Conservation (phyloP, 176 grass and related monocot species). For the Phoenix dactylifera region DNA sequence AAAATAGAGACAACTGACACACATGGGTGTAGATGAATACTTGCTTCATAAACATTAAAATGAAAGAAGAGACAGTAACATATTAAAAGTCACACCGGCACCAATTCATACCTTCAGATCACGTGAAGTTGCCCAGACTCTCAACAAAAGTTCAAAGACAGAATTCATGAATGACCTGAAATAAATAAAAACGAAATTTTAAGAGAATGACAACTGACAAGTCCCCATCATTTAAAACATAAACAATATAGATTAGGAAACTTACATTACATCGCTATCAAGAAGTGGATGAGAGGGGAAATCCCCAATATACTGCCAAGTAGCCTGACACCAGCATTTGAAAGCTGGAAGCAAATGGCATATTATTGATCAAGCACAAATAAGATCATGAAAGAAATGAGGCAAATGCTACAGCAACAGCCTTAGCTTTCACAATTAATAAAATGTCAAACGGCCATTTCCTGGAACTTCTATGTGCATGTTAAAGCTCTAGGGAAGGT, state of each 20-base stretch:
- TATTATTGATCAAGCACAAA: no score
- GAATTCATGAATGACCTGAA: conserved; percentile 98
- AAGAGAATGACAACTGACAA: no score
- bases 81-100: no score
- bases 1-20: no score
- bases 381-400: neutral
- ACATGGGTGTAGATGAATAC: no score
- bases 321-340: conserved; percentile 96
- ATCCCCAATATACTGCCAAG: conserved; percentile 78
- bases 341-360: conserved; percentile 51
- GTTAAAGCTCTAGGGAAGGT: neutral
- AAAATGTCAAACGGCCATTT: no score
- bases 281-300: conserved; percentile 53
- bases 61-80: no score
- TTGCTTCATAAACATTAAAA: no score
- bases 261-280: conserved; percentile 95
- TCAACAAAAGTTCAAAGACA: conserved; percentile 85
- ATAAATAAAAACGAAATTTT: conserved; percentile 15
- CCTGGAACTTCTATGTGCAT: no score
- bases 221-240: no score
- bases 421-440: no score
- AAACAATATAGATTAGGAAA: conserved; percentile 9
- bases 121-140: conserved; percentile 81
- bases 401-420: no score
- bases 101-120: conserved; percentile 56